Evolutionary conservation across 1,139 yeast genomes (phyloP).

Genomic region (Arxiozyma telluris): DNA sequence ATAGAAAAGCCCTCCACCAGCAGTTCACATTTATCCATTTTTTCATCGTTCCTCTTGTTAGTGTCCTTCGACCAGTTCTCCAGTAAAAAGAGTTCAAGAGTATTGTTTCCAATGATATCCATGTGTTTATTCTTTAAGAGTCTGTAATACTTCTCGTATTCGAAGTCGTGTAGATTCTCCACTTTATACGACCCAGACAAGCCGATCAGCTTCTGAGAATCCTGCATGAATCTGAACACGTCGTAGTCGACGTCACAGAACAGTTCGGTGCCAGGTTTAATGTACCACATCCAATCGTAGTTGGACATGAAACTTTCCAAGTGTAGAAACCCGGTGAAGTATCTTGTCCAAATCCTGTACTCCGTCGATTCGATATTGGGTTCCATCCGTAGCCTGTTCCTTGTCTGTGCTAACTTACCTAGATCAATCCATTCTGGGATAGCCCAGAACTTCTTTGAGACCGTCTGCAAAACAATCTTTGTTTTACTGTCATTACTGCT

Average conservation of each 20-base stretch:
- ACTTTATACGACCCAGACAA: conserved; percentile 81
- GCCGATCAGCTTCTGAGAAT: conserved; percentile 60
- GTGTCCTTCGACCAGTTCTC: conserved; percentile 49
- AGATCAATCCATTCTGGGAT: conserved; percentile 53
- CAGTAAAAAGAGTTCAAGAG: conserved; percentile 61
- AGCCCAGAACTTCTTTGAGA: conserved; percentile 34
- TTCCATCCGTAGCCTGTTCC: conserved; percentile 43
- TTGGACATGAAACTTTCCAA: conserved; percentile 61
- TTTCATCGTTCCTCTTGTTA: conserved; percentile 71
- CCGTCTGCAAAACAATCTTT: neutral
- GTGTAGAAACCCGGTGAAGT: conserved; percentile 81
- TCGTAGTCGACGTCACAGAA: conserved; percentile 76
- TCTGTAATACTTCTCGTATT: conserved; percentile 70
- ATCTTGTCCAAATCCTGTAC: conserved; percentile 83
- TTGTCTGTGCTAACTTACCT: conserved; percentile 44
- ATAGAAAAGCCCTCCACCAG: conserved; percentile 50
- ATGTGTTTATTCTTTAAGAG: conserved; percentile 33
- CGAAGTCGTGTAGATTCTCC: conserved; percentile 54
- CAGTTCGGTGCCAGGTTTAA: conserved; percentile 74
- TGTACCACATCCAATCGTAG: conserved; percentile 88
- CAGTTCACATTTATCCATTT: conserved; percentile 41
- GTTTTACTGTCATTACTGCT: neutral
- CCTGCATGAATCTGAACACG: conserved; percentile 72
- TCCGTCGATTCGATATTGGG: conserved; percentile 57
- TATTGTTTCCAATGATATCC: conserved; percentile 20